A percentile compares a stretch with the other conserved stretches of the same genome.
phyloP scores from a whole-genome alignment of 306 rosid genomes.

The Fagus sylvatica region DNA sequence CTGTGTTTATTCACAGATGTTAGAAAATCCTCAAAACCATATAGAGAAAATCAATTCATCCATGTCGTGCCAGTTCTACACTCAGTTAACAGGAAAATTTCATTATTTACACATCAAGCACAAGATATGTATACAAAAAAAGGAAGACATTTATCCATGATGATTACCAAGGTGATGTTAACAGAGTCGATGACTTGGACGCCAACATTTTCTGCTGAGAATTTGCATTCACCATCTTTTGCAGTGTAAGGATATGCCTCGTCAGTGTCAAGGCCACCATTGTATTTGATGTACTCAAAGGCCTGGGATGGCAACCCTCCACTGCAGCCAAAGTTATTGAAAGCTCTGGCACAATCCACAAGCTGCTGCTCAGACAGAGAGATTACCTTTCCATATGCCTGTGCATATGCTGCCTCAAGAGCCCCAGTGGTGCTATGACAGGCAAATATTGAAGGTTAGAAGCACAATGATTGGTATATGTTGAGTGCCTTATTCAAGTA shows the following conservation, averaged over 20 bases:
- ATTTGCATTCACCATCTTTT: conserved; percentile 57
- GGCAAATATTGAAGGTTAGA: conserved; percentile 21
- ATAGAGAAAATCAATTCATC: not conserved
- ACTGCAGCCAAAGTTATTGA: conserved; percentile 82
- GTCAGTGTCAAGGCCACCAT: conserved; percentile 91
- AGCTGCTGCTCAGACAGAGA: conserved; percentile 97
- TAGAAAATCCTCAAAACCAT: conserved; percentile 7
- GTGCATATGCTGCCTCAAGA: conserved; percentile 84
- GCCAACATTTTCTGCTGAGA: conserved; percentile 61
- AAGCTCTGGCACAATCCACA: conserved; percentile 89
- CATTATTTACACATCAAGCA: conserved; percentile 3
- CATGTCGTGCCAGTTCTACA: conserved; percentile 18
- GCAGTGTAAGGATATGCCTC: conserved; percentile 81
- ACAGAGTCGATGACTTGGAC: conserved; percentile 63
- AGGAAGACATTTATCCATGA: not conserved
- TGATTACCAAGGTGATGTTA: conserved; percentile 75
- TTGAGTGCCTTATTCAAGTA: not conserved
- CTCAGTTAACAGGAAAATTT: conserved; percentile 13
- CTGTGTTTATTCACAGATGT: conserved; percentile 37
- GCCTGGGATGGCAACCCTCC: conserved; percentile 99
- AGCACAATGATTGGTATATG: not conserved
- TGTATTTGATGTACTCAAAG: conserved; percentile 86
- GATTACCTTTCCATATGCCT: conserved; percentile 65
- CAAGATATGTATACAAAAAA: not conserved
- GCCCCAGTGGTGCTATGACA: conserved; percentile 89